A percentile compares a stretch with the other conserved stretches of the same genome.
phyloP scores from a whole-genome alignment of 2,329 filamentous ascomycete species.

The Rutstroemia sp. region DNA sequence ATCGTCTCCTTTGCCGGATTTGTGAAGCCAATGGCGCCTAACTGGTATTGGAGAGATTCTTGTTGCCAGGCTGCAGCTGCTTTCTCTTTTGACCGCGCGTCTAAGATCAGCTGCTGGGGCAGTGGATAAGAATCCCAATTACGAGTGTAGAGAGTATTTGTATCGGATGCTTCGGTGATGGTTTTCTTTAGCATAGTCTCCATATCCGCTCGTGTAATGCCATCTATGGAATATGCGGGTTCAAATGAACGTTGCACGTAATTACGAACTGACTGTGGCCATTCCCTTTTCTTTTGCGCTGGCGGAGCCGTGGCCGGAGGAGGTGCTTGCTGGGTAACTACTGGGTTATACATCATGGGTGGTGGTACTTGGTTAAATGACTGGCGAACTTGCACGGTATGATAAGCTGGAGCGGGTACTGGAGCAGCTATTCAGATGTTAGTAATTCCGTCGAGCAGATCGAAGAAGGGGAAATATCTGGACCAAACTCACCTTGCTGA shows the following conservation, averaged over 20 bases:
- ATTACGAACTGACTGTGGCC: conserved; percentile 72
- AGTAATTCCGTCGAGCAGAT: background rate
- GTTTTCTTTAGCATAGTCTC: conserved; percentile 77
- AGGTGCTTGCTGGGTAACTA: conserved; percentile 20
- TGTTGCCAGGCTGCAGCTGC: conserved; percentile 22
- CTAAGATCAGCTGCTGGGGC: conserved; percentile 69
- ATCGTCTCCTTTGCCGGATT: conserved; percentile 12
- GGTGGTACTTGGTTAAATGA: conserved; percentile 25
- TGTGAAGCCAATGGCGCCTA: conserved; percentile 17
- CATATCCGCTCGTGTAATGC: conserved; percentile 62
- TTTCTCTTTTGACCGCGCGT: conserved; percentile 53
- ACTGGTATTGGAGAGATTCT: conserved; percentile 21
- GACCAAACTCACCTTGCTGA: conserved; percentile 22
- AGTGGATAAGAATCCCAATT: conserved; percentile 81
- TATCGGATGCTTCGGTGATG: conserved; percentile 75
- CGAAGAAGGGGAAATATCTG: background rate
- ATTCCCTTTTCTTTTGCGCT: conserved; percentile 55
- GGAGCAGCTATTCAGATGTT: conserved; percentile 26
- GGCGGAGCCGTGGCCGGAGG: conserved; percentile 25
- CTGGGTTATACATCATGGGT: conserved; percentile 28
- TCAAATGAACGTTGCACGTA: conserved; percentile 91
- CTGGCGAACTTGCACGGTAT: conserved; percentile 37
- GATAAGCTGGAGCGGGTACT: conserved; percentile 36
- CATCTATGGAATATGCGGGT: conserved; percentile 57
- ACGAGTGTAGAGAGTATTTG: conserved; percentile 60